Conservation (phyloP, 176 grass and related monocot species). For the Aechmea fasciata region DNA sequence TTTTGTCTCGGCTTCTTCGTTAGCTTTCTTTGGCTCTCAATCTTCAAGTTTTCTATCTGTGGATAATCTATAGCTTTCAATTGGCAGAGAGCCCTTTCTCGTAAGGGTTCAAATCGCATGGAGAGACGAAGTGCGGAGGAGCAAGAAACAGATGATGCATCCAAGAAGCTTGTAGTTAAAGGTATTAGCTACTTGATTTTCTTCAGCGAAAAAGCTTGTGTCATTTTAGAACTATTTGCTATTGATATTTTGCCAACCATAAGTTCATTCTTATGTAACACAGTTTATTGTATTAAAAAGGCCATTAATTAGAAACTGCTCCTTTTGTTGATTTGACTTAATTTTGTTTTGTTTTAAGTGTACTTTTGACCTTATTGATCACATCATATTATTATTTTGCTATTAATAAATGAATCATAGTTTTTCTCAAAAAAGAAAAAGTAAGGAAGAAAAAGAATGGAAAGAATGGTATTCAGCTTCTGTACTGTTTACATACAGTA, state of each 20-base stretch:
- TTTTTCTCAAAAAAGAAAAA: too few species aligned
- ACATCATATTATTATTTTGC: too few species aligned
- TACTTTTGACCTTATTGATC: too few species aligned
- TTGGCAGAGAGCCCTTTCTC: constrained; percentile 71
- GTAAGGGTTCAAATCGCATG: constrained; percentile 63
- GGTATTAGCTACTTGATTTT: constrained; percentile 25
- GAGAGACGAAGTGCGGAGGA: constrained; percentile 56
- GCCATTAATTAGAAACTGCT: background rate
- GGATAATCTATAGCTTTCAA: background rate
- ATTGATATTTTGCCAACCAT: background rate
- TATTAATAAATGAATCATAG: too few species aligned
- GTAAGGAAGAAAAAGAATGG: too few species aligned
- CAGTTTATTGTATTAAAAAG: background rate
- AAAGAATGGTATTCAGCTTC: too few species aligned
- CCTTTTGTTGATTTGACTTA: background rate
- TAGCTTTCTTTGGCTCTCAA: background rate
- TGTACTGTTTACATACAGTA: too few species aligned
- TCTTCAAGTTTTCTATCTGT: background rate
- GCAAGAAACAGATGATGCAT: constrained; percentile 51
- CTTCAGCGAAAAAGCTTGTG: background rate
- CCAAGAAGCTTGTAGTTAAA: constrained; percentile 69
- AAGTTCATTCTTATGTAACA: background rate
- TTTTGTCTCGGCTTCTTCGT: background rate
- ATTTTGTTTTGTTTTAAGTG: too few species aligned
- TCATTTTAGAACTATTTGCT: background rate